Evolutionary conservation across 1,284 basidiomycete genomes (phyloP), one percentile per base, ranked within the genome.

Genomic region (Marasmius fiardii): DNA sequence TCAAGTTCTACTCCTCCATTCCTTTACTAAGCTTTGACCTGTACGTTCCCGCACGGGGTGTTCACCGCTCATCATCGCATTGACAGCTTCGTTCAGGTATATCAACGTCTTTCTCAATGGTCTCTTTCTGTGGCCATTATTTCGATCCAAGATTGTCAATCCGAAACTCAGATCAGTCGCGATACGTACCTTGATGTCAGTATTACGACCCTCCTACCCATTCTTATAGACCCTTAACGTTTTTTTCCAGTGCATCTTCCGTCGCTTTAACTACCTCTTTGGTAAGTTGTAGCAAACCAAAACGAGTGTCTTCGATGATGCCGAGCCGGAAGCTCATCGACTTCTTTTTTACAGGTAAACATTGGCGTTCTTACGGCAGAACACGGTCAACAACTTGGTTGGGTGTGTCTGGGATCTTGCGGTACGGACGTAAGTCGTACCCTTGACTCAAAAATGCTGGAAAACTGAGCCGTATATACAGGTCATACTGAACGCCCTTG

Each of bases 71-170:
- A 8, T 16, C 14, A 28, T n/a, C 12, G 4, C 12, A 34, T 8
- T 21, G 5, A 37, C 34, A 8, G 21, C 18, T 16, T 43, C 20
- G 10, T 2, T 20, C 51, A 74, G 72, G 7, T 60, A 66, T 54
- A 66, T 76, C 60, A 77, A 71, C 55, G 51, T 74, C 21, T 64
- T 74, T 54, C 65, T 80, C 49, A 79, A 76, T 1, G 57, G 60
- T 2, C 68, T 78, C 12, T 81, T 82, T 65, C 61, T 80, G 8
- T 71, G 70, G 64, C 77, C 78, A 0, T 64, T 81, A 2, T 61
- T 68, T 33, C 64, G 67, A 20, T 62, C 66, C 4, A 60, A 65
- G 6, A 65, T 71, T 54, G 62, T 62, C n/a, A 71, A 71, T 49
- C 61, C 67, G 0, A 65, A 66, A 0, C 60, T 77, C 11, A 67